phyloP scores from a whole-genome alignment of 2,329 filamentous ascomycete genomes.

The Cordyceps farinosa region DNA sequence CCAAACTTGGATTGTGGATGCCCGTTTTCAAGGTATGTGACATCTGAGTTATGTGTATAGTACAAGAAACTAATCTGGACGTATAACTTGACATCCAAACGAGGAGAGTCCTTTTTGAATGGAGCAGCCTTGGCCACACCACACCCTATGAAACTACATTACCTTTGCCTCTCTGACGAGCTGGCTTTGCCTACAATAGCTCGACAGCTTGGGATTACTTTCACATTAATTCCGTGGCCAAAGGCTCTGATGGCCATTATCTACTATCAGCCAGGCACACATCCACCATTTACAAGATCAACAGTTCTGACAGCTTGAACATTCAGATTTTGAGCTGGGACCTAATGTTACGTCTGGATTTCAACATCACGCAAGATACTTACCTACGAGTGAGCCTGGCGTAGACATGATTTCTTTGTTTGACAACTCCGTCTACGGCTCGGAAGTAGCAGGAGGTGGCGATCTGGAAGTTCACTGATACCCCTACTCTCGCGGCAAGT shows the following conservation, averaged over 20 bases:
- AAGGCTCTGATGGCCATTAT: constrained; percentile 40
- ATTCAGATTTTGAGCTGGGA: constrained; percentile 37
- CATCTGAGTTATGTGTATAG: constrained; percentile 24
- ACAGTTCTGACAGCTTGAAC: constrained; percentile 44
- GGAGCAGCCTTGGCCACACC: constrained; percentile 29
- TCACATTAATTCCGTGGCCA: constrained; percentile 11
- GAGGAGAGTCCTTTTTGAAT: constrained; percentile 48
- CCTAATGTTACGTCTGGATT: constrained; percentile 42
- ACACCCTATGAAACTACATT: too few relatives aligned
- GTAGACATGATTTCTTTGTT: constrained; percentile 47
- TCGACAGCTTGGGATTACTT: constrained; percentile 32
- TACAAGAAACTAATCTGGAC: background rate
- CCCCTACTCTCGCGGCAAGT: constrained; percentile 36
- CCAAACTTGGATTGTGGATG: constrained; percentile 55
- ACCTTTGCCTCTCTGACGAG: constrained; percentile 24
- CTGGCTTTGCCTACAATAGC: constrained; percentile 13
- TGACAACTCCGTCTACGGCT: constrained; percentile 40
- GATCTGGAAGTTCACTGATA: background rate
- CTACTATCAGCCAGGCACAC: constrained; percentile 51
- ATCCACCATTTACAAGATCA: constrained; percentile 46
- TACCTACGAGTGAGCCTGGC: constrained; percentile 32
- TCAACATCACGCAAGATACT: constrained; percentile 51
- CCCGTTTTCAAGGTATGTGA: constrained; percentile 47
- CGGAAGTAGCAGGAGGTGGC: constrained; percentile 20
- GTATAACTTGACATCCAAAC: constrained; percentile 48